phyloP scores from a whole-genome alignment of 345 rosid species.

The Pugionium cornutum region DNA sequence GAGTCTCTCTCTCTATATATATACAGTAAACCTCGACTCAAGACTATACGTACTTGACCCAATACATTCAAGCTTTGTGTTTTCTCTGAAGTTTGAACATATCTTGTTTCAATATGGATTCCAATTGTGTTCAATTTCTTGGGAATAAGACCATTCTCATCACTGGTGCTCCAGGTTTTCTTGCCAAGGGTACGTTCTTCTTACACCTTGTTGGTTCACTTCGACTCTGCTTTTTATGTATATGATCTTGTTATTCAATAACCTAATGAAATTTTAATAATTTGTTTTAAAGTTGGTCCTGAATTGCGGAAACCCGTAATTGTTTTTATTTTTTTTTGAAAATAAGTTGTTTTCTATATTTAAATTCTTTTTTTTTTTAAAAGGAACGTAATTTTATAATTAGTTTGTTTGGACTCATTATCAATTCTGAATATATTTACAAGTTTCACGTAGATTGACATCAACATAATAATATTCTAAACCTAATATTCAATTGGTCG shows the following conservation, averaged over 20 bases:
- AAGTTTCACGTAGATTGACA: too few relatives aligned
- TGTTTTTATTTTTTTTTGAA: not conserved
- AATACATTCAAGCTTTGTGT: slow-evolving; percentile 13
- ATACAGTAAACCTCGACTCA: slow-evolving; percentile 27
- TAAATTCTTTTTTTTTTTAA: too few relatives aligned
- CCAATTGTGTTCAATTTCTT: slow-evolving; percentile 36
- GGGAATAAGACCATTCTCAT: slow-evolving; percentile 46
- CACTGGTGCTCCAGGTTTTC: slow-evolving; percentile 54
- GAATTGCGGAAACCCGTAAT: too few relatives aligned
- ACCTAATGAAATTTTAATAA: not conserved
- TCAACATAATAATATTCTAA: not conserved
- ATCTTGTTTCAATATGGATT: slow-evolving; percentile 32
- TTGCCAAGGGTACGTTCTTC: slow-evolving; percentile 44
- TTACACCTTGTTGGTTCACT: not conserved
- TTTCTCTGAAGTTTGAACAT: not conserved
- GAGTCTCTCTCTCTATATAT: not conserved
- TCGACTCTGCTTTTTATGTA: not conserved
- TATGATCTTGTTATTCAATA: not conserved
- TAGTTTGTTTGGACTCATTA: too few relatives aligned
- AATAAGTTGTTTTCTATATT: too few relatives aligned
- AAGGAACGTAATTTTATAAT: too few relatives aligned
- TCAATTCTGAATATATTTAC: too few relatives aligned
- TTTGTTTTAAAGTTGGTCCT: too few relatives aligned
- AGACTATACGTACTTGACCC: slow-evolving; percentile 7
- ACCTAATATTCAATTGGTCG: not conserved